Evolutionary conservation across 257 asterid species (phyloP), one percentile per base, ranked within the genome.

Genomic region (Plectranthus barbatus): DNA sequence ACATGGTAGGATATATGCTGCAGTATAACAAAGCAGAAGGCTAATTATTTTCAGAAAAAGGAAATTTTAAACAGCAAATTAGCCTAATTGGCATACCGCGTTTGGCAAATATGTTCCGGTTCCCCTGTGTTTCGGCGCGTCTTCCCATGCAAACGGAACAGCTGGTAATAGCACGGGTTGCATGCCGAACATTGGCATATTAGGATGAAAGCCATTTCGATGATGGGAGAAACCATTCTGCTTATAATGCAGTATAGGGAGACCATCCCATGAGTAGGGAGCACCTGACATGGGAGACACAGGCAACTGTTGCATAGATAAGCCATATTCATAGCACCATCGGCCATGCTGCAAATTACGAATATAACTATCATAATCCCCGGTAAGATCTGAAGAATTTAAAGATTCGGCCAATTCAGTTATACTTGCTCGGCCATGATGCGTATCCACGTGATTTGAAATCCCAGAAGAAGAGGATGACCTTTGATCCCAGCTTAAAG

Each of bases 91-190:
- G 62, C 64, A 61, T 86, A 91, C 98, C 90, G 54, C 70, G 63
- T 74, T 82, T 13, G 97, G 96, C 51, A 88, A 82, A 79, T 86
- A 86, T 26, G 93, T 84, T 62, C 96, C 91, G 0, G 91, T 88
- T 54, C 96, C 98, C 58, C 95, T 82, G 17, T 85, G 86, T 68
- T 86, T 91, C 7, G 87, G 81, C 73, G 69, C 62, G 15, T 90
- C 97, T 52, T 90, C 95, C 78, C 82, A 72, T 63, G 81, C 84
- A 51, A 64, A 73, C 15, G 74, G 21, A 36, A 66, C 45, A 50
- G 78, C 72, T 21, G 84, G 90, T 13, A 81, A 5, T 3, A 78
- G 29, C 15, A 64, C 31, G 18, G 72, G 82, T 37, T 45, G 80
- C 68, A 75, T 56, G 20, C 72, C 42, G 31, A 66, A 85, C 50